phyloP scores from a whole-genome alignment of 441 rosid genomes.

The Aquilaria agallochum region DNA sequence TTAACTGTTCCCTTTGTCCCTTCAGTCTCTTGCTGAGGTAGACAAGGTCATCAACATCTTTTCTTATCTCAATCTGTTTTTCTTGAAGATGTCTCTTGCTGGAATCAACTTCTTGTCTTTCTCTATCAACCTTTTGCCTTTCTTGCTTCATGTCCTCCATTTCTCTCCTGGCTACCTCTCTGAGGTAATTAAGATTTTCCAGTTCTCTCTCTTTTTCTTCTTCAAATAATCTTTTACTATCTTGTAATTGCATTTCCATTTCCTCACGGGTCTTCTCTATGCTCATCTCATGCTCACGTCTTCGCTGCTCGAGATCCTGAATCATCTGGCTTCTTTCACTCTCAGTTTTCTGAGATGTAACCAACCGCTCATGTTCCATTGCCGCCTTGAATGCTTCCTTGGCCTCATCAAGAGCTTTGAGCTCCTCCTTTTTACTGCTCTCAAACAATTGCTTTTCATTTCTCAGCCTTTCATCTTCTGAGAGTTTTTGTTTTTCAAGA shows the following conservation, averaged over 20 bases:
- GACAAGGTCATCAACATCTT: slow-evolving; percentile 82
- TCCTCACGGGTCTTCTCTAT: slow-evolving; percentile 60
- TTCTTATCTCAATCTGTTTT: slow-evolving; percentile 76
- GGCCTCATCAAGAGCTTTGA: slow-evolving; percentile 62
- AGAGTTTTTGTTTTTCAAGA: slow-evolving; percentile 52
- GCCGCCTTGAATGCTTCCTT: slow-evolving; percentile 65
- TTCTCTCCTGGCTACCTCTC: slow-evolving; percentile 82
- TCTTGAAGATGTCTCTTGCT: slow-evolving; percentile 71
- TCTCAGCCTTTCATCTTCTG: slow-evolving; percentile 64
- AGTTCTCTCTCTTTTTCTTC: slow-evolving; percentile 81
- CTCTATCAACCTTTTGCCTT: slow-evolving; percentile 54
- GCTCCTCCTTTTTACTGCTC: slow-evolving; percentile 54
- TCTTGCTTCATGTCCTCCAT: slow-evolving; percentile 78
- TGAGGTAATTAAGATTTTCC: slow-evolving; percentile 59
- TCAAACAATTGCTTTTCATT: slow-evolving; percentile 50
- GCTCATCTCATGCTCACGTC: slow-evolving; percentile 62
- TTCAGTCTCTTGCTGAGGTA: slow-evolving; percentile 69
- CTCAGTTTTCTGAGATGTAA: slow-evolving; percentile 55
- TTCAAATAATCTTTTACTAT: slow-evolving; percentile 53
- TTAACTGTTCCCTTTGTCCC: slow-evolving; percentile 76
- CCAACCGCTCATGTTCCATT: slow-evolving; percentile 68
- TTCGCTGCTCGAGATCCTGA: slow-evolving; percentile 64
- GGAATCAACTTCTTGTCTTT: slow-evolving; percentile 58
- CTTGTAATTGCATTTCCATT: slow-evolving; percentile 55
- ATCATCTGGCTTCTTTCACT: slow-evolving; percentile 72